Evolutionary conservation across 164 flowering plant genomes (phyloP), one percentile per base, ranked within the genome.

Genomic region (Liquidambar formosana): DNA sequence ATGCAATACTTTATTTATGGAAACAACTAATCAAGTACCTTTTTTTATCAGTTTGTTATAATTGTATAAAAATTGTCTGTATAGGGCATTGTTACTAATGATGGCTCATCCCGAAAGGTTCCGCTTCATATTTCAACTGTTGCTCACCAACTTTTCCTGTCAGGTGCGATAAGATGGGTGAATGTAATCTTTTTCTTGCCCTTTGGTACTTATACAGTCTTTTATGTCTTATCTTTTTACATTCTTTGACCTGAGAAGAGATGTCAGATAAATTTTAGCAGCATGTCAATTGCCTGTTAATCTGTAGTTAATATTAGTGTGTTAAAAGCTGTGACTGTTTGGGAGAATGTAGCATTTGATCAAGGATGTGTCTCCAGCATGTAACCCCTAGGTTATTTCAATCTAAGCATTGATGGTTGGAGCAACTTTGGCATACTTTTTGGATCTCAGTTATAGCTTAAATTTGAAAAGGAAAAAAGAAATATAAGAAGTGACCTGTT

Each of bases 51-150:
- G 18, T 2, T 28, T 54, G 43, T 22, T 61, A 19, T 38, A 27
- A 28, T 23, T 44, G 10, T 41, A 18, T 52, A 26, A n/a, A 64
- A 51, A 23, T 72, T 63, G 45, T 77, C 61, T 70, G 15, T 78
- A n/a, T n/a, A 96, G 99, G 99, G 97, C 12, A 96, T 96, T 85
- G 98, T 92, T 73, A 67, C 84, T 69, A 92, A 80, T 66, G 99
- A 96, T 79, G 70, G 90, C 66, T 77, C 89, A 52, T 71, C 74
- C 25, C 88, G 68, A 47, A 89, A 85, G 79, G 79, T 96, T 79
- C 97, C 99, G 28, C 96, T 96, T 74, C 90, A 81, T 65, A 53
- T 96, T 64, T 76, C 99, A 63, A 82, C 88, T 33, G 80, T 84
- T 71, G 97, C 97, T 51, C 95, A 86, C 80, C 97, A 96, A 71